Evolutionary conservation across 1,284 basidiomycete genomes (phyloP).

Genomic region (Xerocomus minutiporus): DNA sequence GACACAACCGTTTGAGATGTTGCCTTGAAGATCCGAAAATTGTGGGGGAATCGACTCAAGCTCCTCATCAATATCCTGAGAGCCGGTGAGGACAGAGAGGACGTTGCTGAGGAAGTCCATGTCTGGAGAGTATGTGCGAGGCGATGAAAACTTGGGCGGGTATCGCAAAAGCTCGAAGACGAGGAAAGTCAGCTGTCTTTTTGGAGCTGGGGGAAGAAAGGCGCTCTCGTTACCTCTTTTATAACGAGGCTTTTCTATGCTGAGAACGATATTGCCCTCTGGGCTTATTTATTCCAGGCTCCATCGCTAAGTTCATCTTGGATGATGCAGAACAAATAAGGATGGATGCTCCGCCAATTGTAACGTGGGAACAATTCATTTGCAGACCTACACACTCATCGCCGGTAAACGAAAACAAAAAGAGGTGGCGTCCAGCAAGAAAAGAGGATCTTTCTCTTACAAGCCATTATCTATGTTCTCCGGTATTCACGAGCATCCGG

Average conservation of each 20-base stretch:
- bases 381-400: not conserved
- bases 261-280: not conserved
- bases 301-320: not conserved
- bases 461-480: not conserved
- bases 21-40: not conserved
- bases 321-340: conserved; percentile 21
- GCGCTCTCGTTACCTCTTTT: conserved; percentile 9
- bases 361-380: conserved; percentile 13
- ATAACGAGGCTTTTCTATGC: conserved; percentile 9
- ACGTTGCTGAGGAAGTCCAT: conserved; percentile 23
- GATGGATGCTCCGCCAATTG: not conserved
- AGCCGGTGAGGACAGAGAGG: conserved; percentile 13
- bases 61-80: conserved; percentile 5
- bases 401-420: conserved; percentile 11
- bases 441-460: not conserved
- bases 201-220: conserved; percentile 2
- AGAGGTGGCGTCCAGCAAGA: not conserved
- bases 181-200: not conserved
- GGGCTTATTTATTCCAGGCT: not conserved
- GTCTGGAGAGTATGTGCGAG: conserved; percentile 1
- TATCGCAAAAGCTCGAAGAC: conserved; percentile 1
- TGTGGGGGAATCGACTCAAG: conserved; percentile 16
- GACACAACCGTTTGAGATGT: conserved; percentile 11
- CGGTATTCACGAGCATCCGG: not conserved
- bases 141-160: not conserved